phyloP scores from a whole-genome alignment of 2,329 filamentous ascomycete genomes.

The Penicillium sp. region DNA sequence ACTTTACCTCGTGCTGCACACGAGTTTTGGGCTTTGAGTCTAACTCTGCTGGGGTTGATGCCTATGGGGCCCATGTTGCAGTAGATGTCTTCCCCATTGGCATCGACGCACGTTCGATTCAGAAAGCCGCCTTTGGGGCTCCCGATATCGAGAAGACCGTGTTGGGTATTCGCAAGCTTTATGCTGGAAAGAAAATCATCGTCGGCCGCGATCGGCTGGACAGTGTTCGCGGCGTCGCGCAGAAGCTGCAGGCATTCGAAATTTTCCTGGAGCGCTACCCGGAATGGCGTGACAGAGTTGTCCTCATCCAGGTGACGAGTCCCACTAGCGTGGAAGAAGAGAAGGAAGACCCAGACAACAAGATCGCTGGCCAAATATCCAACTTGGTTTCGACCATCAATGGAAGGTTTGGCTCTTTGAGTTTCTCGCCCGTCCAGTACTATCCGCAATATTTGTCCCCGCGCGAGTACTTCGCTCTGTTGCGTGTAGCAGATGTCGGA shows the following conservation, averaged over 20 bases:
- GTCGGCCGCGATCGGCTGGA: conserved; percentile 93
- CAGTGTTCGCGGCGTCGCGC: conserved; percentile 87
- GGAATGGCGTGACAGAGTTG: conserved; percentile 87
- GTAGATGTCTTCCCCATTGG: conserved; percentile 94
- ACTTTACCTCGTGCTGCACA: conserved; percentile 92
- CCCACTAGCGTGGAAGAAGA: conserved; percentile 77
- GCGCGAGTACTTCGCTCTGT: conserved; percentile 91
- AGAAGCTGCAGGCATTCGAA: conserved; percentile 93
- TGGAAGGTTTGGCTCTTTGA: conserved; percentile 80
- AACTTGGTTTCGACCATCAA: conserved; percentile 91
- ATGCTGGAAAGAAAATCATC: conserved; percentile 89
- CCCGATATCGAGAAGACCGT: conserved; percentile 69
- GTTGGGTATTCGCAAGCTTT: conserved; percentile 68
- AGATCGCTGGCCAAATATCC: conserved; percentile 83
- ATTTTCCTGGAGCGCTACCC: conserved; percentile 86
- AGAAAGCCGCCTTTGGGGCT: conserved; percentile 69
- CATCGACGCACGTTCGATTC: conserved; percentile 80
- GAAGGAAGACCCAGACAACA: conserved; percentile 71
- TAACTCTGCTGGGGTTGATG: conserved; percentile 78
- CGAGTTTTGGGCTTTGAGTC: conserved; percentile 88
- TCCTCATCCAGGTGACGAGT: conserved; percentile 92
- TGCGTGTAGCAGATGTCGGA: conserved; percentile 84
- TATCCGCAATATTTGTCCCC: conserved; percentile 89
- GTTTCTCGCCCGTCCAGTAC: conserved; percentile 88
- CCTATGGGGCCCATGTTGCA: conserved; percentile 82